Evolutionary conservation across 768 basidiomycete species (phyloP).

Genomic region (Rhizopogon salebrosus): DNA sequence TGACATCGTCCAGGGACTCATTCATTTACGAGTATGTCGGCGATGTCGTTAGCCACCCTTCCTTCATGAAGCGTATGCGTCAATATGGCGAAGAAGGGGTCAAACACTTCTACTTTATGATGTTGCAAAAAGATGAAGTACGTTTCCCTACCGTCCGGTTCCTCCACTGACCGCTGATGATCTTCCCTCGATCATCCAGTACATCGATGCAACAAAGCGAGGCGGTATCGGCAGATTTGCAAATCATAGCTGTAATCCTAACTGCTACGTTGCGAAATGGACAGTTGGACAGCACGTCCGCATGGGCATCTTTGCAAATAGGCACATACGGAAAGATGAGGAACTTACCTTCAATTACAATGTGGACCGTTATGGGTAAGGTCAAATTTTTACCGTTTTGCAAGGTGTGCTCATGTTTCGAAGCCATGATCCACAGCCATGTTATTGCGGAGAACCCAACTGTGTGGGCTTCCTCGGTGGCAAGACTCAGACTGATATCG

Average conservation of each 20-base stretch:
- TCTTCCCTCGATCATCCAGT: constrained; percentile 40
- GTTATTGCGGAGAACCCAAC: constrained; percentile 93
- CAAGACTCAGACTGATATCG: constrained; percentile 96
- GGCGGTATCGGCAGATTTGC: constrained; percentile 97
- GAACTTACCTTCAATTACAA: constrained; percentile 99
- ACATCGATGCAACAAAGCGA: constrained; percentile 95
- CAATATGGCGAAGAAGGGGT: constrained; percentile 92
- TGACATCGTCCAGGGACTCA: constrained; percentile 52
- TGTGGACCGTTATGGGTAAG: constrained; percentile 96
- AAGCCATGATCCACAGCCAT: constrained; percentile 91
- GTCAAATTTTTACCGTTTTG: constrained; percentile 7
- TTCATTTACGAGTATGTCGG: constrained; percentile 99
- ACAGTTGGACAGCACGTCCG: constrained; percentile 83
- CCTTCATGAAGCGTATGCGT: constrained; percentile 91
- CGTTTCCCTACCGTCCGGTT: constrained; percentile 16
- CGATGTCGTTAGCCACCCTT: constrained; percentile 83
- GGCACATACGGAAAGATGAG: constrained; percentile 69
- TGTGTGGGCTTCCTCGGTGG: constrained; percentile 97
- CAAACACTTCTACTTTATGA: constrained; percentile 99
- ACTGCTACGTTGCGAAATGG: constrained; percentile 99
- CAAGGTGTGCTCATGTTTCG: neutral
- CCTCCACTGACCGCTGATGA: neutral
- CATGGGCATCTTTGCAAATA: constrained; percentile 97
- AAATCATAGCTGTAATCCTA: constrained; percentile 97
- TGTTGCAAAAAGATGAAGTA: constrained; percentile 97